phyloP scores from a whole-genome alignment of 345 rosid species.

The Pistacia integerrima region DNA sequence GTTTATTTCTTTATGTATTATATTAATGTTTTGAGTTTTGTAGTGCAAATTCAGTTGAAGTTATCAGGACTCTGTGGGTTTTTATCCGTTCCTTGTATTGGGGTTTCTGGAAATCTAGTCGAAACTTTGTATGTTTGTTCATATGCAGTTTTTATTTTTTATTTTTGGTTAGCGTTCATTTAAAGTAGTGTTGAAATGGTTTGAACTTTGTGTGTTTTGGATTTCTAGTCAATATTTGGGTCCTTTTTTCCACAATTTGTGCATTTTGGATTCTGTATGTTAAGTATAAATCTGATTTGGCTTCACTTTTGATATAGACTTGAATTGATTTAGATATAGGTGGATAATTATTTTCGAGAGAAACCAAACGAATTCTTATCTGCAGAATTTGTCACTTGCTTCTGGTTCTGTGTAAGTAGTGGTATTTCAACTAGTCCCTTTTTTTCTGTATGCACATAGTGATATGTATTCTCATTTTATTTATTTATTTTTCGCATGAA shows the following conservation, averaged over 20 bases:
- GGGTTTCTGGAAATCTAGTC: neutral
- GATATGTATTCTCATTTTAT: no score
- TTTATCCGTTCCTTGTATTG: neutral
- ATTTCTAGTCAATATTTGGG: neutral
- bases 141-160: neutral
- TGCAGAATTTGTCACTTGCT: neutral
- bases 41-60: neutral
- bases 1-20: neutral
- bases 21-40: neutral
- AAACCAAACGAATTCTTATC: neutral
- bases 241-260: neutral
- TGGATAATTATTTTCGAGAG: neutral
- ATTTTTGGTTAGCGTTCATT: neutral
- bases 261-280: neutral
- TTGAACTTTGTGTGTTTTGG: neutral
- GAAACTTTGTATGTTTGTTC: neutral
- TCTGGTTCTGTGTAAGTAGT: neutral
- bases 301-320: neutral
- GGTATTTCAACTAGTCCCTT: neutral
- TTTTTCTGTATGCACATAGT: no score
- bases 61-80: neutral
- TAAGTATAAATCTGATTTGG: neutral
- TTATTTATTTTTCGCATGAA: neutral
- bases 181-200: neutral
- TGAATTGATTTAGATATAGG: neutral